phyloP scores from a whole-genome alignment of 495 filamentous ascomycete species.

The Oleoguttula mirabilis region DNA sequence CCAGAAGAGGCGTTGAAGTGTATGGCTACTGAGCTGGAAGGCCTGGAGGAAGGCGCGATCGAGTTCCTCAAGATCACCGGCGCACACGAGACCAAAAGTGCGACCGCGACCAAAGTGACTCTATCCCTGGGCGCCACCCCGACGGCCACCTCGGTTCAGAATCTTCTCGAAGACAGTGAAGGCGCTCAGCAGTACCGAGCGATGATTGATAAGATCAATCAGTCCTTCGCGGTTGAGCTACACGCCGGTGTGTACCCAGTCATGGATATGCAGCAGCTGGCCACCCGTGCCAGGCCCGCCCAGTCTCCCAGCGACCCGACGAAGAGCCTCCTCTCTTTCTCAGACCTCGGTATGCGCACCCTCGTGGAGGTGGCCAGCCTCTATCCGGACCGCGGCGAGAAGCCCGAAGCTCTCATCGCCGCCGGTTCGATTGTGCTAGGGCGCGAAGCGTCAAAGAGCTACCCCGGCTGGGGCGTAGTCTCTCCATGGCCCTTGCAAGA shows the following conservation, averaged over 20 bases:
- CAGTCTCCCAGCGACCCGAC: constrained; percentile 11
- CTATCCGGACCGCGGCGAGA: constrained; percentile 46
- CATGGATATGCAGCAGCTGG: constrained; percentile 72
- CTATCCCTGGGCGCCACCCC: constrained; percentile 75
- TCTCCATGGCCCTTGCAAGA: constrained; percentile 25
- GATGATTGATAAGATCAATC: constrained; percentile 24
- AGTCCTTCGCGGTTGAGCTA: constrained; percentile 43
- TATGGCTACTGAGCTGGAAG: constrained; percentile 49
- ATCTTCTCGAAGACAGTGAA: constrained; percentile 28
- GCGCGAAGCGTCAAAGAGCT: constrained; percentile 59
- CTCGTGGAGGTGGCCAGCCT: constrained; percentile 60
- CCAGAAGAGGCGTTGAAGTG: constrained; percentile 44
- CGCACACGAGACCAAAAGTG: constrained; percentile 22
- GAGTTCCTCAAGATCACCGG: constrained; percentile 32
- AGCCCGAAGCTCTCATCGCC: constrained; percentile 56
- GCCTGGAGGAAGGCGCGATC: constrained; percentile 31
- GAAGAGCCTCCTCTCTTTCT: constrained; percentile 31
- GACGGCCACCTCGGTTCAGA: constrained; percentile 50
- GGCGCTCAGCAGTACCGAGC: constrained; percentile 18
- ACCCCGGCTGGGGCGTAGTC: constrained; percentile 63
- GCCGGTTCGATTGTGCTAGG: constrained; percentile 63
- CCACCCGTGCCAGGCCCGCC: constrained; percentile 47
- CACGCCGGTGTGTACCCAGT: constrained; percentile 65
- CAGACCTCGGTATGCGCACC: constrained; percentile 55
- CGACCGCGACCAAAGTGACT: constrained; percentile 35